These are phyloP conservation scores for Phytopythium kandeliae DNA, from an alignment of 352 stramenopile genomes.

Conservation along the genomic window DNA sequence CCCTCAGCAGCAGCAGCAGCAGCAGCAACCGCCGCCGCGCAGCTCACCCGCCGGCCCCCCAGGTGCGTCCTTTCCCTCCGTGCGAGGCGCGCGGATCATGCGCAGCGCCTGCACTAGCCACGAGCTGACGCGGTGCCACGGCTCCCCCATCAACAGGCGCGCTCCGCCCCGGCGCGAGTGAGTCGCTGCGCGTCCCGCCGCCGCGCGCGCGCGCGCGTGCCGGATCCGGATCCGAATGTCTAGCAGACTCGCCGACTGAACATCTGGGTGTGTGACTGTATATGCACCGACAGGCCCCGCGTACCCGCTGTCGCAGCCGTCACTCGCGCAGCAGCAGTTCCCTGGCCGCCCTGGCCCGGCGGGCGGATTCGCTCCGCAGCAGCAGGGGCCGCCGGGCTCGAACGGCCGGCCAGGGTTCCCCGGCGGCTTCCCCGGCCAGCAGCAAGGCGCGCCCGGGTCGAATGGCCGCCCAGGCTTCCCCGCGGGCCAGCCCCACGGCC, in stretches of 20 bases:
- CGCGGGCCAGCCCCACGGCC: neutral
- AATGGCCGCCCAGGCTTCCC: conserved; percentile 7
- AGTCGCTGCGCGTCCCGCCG: no score
- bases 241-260: no score
- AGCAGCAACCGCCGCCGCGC: conserved; percentile 7
- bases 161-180: no score
- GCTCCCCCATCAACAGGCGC: no score
- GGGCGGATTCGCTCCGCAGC: conserved; percentile 5
- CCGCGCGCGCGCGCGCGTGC: no score
- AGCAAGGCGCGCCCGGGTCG: neutral
- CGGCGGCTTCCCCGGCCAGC: conserved; percentile 4
- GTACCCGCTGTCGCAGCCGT: conserved; percentile 10
- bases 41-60: conserved; percentile 3
- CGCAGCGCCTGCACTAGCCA: no score
- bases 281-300: neutral
- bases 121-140: no score
- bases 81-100: no score
- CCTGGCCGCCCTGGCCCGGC: conserved; percentile 4
- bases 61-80: conserved; percentile 1
- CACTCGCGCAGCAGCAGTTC: conserved; percentile 27
- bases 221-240: neutral
- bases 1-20: conserved; percentile 4
- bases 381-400: conserved; percentile 1
- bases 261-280: no score
- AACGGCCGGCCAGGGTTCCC: conserved; percentile 6